These are phyloP conservation scores for Camillea tinctor DNA, from an alignment of 2,329 filamentous ascomycete species.

Conservation along the genomic window DNA sequence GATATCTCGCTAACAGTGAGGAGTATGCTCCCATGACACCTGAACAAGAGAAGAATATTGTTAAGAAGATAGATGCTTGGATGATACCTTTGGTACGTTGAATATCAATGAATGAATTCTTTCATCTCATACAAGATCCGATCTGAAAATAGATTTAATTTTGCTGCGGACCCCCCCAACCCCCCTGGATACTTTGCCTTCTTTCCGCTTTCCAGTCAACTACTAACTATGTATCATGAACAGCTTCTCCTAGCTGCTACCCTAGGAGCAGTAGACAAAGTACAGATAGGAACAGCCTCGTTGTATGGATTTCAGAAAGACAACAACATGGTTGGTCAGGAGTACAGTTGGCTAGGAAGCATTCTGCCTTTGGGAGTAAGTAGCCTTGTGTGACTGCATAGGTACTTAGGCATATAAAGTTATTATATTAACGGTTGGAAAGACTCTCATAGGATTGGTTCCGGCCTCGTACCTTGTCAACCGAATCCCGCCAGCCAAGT, in stretches of 20 bases:
- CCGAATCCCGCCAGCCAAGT: conserved; percentile 27
- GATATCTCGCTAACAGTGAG: conserved; percentile 21
- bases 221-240: conserved; percentile 1
- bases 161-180: no score
- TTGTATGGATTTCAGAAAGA: conserved; percentile 35
- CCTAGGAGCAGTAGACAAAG: conserved; percentile 34
- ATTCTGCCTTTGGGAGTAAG: conserved; percentile 30
- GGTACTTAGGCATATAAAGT: no score
- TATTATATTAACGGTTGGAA: background rate
- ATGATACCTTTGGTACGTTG: conserved; percentile 28
- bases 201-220: background rate
- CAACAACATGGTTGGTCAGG: conserved; percentile 31
- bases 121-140: background rate
- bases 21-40: conserved; percentile 28
- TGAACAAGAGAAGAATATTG: conserved; percentile 28
- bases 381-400: background rate
- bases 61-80: conserved; percentile 29
- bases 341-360: conserved; percentile 35
- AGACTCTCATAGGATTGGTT: conserved; percentile 24
- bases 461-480: conserved; percentile 29
- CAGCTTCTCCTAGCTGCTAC: conserved; percentile 30
- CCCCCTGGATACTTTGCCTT: no score
- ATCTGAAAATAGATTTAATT: no score
- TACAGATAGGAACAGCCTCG: conserved; percentile 33
- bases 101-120: no score